Base-by-base conservation (phyloP, 2,329 filamentous ascomycete species). In the Ophiostoma montium region DNA sequence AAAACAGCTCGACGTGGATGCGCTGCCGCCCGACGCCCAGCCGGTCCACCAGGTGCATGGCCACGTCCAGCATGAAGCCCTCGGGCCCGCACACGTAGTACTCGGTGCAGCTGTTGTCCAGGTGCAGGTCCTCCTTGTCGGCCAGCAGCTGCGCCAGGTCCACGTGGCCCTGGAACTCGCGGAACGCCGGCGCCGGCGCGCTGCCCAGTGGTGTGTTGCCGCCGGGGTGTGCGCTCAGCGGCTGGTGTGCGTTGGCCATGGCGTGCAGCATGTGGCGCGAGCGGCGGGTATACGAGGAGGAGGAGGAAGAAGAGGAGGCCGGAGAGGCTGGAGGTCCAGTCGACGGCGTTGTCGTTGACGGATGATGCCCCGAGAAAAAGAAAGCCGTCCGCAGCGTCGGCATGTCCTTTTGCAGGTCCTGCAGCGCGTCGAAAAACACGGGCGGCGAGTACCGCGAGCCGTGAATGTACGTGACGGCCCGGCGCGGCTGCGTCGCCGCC, bases 401-500 rank as follows among this genome's bases (percentile, higher is more conserved):
- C 47, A 62, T 55, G 16, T 53, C 57, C 42, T 60, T 58, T 48
- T 61, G 62, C 33, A 79, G 60, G 1, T 62, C 60, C 8, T 68
- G 63, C 50, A 82, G 56, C 53, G 78, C 70, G 7, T 70, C 63
- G 49, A 70, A 68, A 58, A 81, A 81, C 1, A 70, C 64, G 1
- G 76, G 74, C 2, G 69, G 65, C 3, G 67, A 64, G 7, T 65
- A 66, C 16, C 71, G 70, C 4, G 74, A 72, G 19, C 74, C 76
- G 59, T 81, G 77, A 50, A 81, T 68, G 68, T 76, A 81, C 35
- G 74, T 73, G 41, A 81, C 60, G 21, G 70, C 69, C 3, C 76
- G 68, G 39, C 63, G 62, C 13, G 67, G 64, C 50, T 69, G 64
- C 11, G 65, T 61, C 46, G 70, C 64, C 15, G 67, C 61, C 33